Percentiles rank a stretch among this genome's conserved stretches.
Evolutionary conservation across 257 asterid genomes (phyloP).

Genomic region (Craterostigma plantagineum): DNA sequence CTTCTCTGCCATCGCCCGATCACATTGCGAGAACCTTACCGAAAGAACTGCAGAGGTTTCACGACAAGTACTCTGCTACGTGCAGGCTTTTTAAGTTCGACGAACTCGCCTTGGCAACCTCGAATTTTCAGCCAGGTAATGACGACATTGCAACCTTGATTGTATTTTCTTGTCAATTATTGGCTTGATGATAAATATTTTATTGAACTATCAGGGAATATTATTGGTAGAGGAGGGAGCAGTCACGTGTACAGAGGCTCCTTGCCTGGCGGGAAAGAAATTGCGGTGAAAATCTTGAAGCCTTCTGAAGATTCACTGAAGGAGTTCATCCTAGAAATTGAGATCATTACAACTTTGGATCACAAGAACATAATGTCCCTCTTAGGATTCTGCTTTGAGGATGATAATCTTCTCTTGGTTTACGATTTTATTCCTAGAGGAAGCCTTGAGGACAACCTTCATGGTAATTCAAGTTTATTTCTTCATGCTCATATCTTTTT

Average conservation of each 20-base stretch:
- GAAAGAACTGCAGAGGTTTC: conserved; percentile 51
- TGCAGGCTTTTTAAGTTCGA: conserved; percentile 54
- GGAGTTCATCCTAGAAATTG: conserved; percentile 75
- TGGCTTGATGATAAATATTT: too few relatives aligned
- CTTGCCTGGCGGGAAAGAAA: conserved; percentile 76
- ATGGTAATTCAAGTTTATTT: conserved; percentile 48
- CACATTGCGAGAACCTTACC: conserved; percentile 39
- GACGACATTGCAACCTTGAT: too few relatives aligned
- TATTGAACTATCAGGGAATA: conserved; percentile 19
- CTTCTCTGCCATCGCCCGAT: too few relatives aligned
- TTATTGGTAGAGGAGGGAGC: conserved; percentile 93
- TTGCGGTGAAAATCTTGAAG: conserved; percentile 83
- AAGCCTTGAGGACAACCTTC: conserved; percentile 94
- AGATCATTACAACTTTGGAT: conserved; percentile 62
- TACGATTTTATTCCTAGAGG: conserved; percentile 83
- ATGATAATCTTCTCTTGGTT: conserved; percentile 56
- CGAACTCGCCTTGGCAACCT: conserved; percentile 66
- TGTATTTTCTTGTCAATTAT: too few relatives aligned
- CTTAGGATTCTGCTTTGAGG: conserved; percentile 85
- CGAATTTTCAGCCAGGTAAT: conserved; percentile 22
- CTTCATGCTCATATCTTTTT: too few relatives aligned
- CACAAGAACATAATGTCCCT: conserved; percentile 86
- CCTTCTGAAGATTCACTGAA: conserved; percentile 52
- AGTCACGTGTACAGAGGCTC: conserved; percentile 76
- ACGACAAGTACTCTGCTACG: conserved; percentile 70